phyloP scores from a whole-genome alignment of 352 stramenopile genomes.

The Thraustochytrium sp. region DNA sequence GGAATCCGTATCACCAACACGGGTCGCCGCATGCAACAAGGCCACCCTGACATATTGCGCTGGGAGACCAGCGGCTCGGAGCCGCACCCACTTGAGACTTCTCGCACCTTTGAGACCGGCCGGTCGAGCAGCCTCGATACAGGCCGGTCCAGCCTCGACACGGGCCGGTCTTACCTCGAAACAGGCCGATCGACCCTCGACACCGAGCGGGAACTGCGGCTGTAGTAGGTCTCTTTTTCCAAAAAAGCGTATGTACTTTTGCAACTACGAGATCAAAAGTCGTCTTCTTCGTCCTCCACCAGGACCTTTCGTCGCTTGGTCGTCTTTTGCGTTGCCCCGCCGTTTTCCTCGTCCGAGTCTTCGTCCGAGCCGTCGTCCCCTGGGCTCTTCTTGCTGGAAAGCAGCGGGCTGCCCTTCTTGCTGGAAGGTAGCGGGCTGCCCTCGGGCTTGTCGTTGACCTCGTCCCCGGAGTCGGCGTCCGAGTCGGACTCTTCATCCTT shows the following conservation, averaged over 20 bases:
- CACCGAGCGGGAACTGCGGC: no score
- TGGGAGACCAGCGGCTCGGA: neutral
- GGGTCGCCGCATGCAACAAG: neutral
- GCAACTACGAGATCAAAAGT: neutral
- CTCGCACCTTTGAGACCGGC: neutral
- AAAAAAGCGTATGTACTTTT: no score
- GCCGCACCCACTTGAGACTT: neutral
- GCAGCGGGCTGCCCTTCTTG: no score
- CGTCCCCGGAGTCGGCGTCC: no score
- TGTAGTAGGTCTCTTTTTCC: no score
- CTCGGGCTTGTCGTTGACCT: no score
- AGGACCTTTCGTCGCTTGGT: neutral
- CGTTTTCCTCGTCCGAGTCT: neutral
- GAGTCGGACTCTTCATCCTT: no score
- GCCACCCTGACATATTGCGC: neutral
- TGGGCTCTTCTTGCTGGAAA: no score
- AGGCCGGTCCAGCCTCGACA: neutral
- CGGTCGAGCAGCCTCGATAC: no score
- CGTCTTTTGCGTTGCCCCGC: neutral
- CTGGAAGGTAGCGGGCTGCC: no score
- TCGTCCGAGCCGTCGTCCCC: neutral
- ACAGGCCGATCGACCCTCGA: slow-evolving; percentile 1
- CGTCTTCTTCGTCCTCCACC: neutral
- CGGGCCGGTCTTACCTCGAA: no score
- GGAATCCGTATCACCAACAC: neutral